Percentiles rank a stretch among this genome's conserved stretches.
These are phyloP conservation scores for Malassezia globosa DNA, from an alignment of 1,284 basidiomycete species.

Conservation along the genomic window DNA sequence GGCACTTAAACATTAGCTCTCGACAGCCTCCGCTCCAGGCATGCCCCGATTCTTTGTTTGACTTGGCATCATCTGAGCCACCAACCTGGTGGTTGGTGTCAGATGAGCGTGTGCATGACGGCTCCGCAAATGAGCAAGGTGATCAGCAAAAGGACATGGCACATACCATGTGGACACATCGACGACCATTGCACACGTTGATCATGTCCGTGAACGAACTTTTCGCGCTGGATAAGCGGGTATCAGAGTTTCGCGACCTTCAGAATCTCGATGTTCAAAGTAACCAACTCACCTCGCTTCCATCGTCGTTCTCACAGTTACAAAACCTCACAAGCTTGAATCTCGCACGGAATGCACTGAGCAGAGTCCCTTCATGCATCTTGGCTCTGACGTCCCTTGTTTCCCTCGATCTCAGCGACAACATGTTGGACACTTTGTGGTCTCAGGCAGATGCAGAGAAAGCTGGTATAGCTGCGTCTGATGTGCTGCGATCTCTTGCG, in stretches of 20 bases:
- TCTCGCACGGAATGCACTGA: constrained; percentile 31
- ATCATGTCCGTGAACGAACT: constrained; percentile 31
- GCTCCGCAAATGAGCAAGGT: neutral
- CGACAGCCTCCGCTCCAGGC: neutral
- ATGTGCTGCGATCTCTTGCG: constrained; percentile 23
- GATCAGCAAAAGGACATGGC: too few species aligned
- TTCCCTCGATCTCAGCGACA: constrained; percentile 36
- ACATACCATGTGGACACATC: constrained; percentile 35
- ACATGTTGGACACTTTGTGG: constrained; percentile 33
- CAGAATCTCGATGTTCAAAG: constrained; percentile 32
- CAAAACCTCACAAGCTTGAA: constrained; percentile 27
- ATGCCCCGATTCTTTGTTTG: neutral
- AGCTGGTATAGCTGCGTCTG: neutral
- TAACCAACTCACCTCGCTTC: constrained; percentile 28
- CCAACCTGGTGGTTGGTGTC: constrained; percentile 8
- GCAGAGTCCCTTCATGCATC: constrained; percentile 23
- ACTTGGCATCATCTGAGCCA: neutral
- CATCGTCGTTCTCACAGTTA: constrained; percentile 23
- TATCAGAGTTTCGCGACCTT: constrained; percentile 28
- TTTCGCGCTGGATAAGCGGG: constrained; percentile 19
- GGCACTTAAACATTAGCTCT: constrained; percentile 2
- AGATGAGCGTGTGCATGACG: neutral
- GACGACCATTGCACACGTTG: constrained; percentile 25
- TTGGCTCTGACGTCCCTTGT: constrained; percentile 29
- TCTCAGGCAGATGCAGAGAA: constrained; percentile 11